Base-by-base conservation (phyloP, 2,329 filamentous ascomycete genomes). In the Diplodia sapinea region DNA sequence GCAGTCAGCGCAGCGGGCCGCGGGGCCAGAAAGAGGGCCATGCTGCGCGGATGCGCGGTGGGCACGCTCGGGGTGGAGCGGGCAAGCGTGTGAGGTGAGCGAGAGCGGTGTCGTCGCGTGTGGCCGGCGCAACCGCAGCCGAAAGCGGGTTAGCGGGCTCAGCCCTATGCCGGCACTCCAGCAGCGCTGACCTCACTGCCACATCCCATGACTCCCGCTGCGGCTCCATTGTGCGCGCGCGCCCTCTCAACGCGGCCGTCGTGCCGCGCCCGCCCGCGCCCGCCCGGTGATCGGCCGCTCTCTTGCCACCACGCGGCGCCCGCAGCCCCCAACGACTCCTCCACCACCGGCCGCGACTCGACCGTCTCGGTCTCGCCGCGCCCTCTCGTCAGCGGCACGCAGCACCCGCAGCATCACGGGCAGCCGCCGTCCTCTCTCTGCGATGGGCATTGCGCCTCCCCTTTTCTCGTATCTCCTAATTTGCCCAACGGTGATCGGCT, bases 401-500 rank as follows among this genome's bases (percentile, higher is more conserved):
- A 56, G 57, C 57, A 9, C 38, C 20, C 13, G 36, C 20, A 29
- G 36, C 56, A 13, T n/a, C 15, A n/a, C 56, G 17, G 13, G 3
- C 20, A 13, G 26, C 9, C 43, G 17, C 17, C 40, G 57, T 62
- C 15, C 57, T 15, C 57, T 17, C 13, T 43, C n/a, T 11, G 47
- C 29, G 59, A 63, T 51, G 50, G 59, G 29, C 59, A 63, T 51
- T 63, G 59, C 43, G 59, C 47, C 33, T 63, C 59, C 59, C 59
- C 59, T 63, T 20, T 63, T 51, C 59, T 63, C 59, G 59, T 63
- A 63, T 63, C 59, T 63, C 59, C 23, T 63, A 51, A 63, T 63
- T 63, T 63, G 47, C 59, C 47, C n/a, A 63, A 26, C 23, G 38
- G 59, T 51, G 59, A 63, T 63, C 59, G 59, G 13, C 59, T 26